Base-by-base conservation (phyloP, 1,139 yeast species). In the Diutina sp. region DNA sequence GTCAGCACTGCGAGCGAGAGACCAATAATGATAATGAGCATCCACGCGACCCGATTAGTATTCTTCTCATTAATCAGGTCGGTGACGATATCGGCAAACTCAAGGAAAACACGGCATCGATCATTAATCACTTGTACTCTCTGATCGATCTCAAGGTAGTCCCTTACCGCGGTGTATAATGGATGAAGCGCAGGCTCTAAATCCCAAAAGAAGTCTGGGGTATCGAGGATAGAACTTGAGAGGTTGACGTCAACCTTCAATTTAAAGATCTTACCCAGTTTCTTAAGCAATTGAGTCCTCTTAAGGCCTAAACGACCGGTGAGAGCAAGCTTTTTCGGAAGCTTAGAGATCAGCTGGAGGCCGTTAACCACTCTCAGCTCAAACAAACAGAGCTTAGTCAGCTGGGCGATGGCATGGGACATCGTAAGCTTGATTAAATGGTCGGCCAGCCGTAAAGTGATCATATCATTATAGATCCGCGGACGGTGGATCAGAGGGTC, bases 401-500 rank as follows among this genome's bases (percentile, higher is more conserved):
- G 91, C 69, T 93, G 99, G 0, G 98, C 97, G 60, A 93, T 89
- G 1, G 99, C 97, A 70, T 93, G 97, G 1, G 97, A 89, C 82
- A 93, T 83, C 9, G 98, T 89, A 58, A 93, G 73, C 66, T 95
- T 91, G 64, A 90, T 90, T 66, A 93, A 78, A 70, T 91, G 98
- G 67, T 91, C 97, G 4, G 96, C 96, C 1, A 93, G 85, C 56
- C 95, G 77, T 54, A 93, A 72, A 0, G 98, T 90, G 61, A 93
- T 87, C 87, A 93, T 88, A 70, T 93, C 99, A 67, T 93, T 93
- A 69, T 86, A 91, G 50, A 93, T 90, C 58, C 97, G 75, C 1
- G 99, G 98, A 55, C 96, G 78, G 58, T 84, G 85, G 6, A 90
- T 83, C 56, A 84, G 85, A 59, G 80, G 83, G 59, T 90, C 90